Percentiles rank a stretch among this genome's conserved stretches.
Conservation (phyloP, 106 monocot species). For the Dioscorea zingiberensis region DNA sequence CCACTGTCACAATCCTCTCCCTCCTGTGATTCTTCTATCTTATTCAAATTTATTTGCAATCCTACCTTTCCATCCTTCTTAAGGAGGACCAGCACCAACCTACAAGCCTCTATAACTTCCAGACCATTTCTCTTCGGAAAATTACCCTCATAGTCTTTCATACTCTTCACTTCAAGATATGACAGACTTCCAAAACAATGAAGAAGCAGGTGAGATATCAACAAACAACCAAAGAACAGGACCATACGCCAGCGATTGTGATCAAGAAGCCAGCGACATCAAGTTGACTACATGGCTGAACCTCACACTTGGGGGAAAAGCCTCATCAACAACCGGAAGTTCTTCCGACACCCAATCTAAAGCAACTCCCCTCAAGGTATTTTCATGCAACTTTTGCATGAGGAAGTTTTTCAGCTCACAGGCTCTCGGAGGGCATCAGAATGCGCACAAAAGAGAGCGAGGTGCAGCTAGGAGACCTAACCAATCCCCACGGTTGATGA, state of each 20-base stretch:
- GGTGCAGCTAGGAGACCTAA: slow-evolving; percentile 45
- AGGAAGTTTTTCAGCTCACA: slow-evolving; percentile 83
- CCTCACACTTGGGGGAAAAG: slow-evolving; percentile 22
- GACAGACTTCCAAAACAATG: slow-evolving; percentile 1
- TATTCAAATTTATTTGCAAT: not conserved
- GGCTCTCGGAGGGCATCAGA: slow-evolving; percentile 77
- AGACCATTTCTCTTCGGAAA: slow-evolving; percentile 1
- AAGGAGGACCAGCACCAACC: slow-evolving; percentile 10
- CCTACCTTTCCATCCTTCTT: slow-evolving; percentile 14
- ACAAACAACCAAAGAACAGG: no score
- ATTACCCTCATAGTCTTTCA: no score
- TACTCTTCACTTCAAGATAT: no score
- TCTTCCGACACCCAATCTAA: slow-evolving; percentile 9
- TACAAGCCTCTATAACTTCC: slow-evolving; percentile 12
- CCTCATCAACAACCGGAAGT: slow-evolving; percentile 2
- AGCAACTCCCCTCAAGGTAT: slow-evolving; percentile 30
- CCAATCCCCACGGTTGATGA: slow-evolving; percentile 28
- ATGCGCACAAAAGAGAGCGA: slow-evolving; percentile 77
- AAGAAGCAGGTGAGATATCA: slow-evolving; percentile 13
- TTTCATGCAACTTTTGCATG: slow-evolving; percentile 83
- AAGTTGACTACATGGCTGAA: slow-evolving; percentile 30
- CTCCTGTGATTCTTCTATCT: not conserved
- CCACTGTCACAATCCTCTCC: not conserved
- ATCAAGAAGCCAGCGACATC: no score
- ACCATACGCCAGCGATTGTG: no score